phyloP scores from a whole-genome alignment of 495 filamentous ascomycete species.

The Annulohypoxylon maeteangense region DNA sequence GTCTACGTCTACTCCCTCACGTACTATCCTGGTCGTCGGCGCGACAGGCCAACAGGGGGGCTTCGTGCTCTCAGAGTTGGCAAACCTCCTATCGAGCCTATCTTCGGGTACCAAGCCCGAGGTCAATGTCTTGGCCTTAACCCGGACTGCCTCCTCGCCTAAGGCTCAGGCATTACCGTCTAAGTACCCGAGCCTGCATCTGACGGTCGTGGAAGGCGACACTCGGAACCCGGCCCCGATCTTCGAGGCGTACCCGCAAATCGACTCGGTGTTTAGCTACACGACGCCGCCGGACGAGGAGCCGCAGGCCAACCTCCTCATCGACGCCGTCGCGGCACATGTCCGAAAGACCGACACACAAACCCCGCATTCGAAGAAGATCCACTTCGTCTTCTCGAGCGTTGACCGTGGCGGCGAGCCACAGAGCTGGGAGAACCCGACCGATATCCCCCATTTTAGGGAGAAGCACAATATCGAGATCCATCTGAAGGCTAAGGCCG shows the following conservation, averaged over 20 bases:
- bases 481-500: constrained; percentile 59
- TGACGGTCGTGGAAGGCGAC: constrained; percentile 69
- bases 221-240: constrained; percentile 61
- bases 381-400: constrained; percentile 72
- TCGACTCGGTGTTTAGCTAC: constrained; percentile 62
- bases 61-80: constrained; percentile 66
- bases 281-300: constrained; percentile 63
- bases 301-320: constrained; percentile 68
- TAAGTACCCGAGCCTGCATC: constrained; percentile 43
- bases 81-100: constrained; percentile 44
- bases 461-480: constrained; percentile 73
- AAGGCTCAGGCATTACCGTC: constrained; percentile 63
- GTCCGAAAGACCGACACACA: constrained; percentile 41
- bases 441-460: constrained; percentile 70
- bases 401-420: constrained; percentile 74
- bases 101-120: constrained; percentile 28
- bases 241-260: constrained; percentile 62
- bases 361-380: constrained; percentile 37
- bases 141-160: constrained; percentile 66
- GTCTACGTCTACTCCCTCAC: constrained; percentile 34
- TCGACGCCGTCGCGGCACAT: constrained; percentile 65
- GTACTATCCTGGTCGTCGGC: constrained; percentile 69
- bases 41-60: constrained; percentile 80
- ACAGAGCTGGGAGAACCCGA: constrained; percentile 63
- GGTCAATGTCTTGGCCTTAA: constrained; percentile 75